phyloP scores from a whole-genome alignment of 306 rosid species.

The Luffa aegyptiaca region DNA sequence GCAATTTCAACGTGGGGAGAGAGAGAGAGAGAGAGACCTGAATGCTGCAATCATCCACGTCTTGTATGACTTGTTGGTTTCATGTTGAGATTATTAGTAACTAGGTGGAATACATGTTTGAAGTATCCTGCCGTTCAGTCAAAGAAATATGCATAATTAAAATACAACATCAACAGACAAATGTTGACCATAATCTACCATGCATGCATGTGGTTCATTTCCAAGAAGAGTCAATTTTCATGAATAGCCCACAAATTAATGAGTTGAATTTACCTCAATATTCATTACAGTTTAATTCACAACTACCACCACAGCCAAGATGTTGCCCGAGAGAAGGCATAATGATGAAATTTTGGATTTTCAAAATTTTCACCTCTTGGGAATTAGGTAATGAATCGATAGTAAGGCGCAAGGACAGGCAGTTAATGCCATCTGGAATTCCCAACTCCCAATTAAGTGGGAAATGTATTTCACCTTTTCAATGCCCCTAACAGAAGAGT shows the following conservation, averaged over 20 bases:
- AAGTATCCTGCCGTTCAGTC: slow-evolving; percentile 59
- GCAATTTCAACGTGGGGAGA: neutral
- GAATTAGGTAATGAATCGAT: slow-evolving; percentile 46
- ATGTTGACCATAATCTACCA: neutral
- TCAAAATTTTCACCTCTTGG: slow-evolving; percentile 66
- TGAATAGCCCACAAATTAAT: too few relatives aligned
- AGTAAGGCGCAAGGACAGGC: slow-evolving; percentile 74
- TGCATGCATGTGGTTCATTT: neutral
- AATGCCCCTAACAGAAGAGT: slow-evolving; percentile 41
- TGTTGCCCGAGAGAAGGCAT: slow-evolving; percentile 86
- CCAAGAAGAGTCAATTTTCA: neutral
- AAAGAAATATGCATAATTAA: slow-evolving; percentile 11
- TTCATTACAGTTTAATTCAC: slow-evolving; percentile 9
- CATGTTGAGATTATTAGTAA: slow-evolving; percentile 84
- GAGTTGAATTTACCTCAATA: slow-evolving; percentile 44
- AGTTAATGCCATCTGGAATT: slow-evolving; percentile 75
- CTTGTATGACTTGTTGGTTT: slow-evolving; percentile 28
- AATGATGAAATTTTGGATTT: slow-evolving; percentile 66
- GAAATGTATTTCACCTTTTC: slow-evolving; percentile 80
- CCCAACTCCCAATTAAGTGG: slow-evolving; percentile 84
- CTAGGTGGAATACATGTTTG: slow-evolving; percentile 83
- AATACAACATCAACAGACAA: slow-evolving; percentile 7
- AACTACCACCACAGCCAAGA: neutral
- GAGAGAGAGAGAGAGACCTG: neutral
- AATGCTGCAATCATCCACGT: neutral